Conservation (phyloP, 1,139 yeast species). For the Lodderomyces margitis region DNA sequence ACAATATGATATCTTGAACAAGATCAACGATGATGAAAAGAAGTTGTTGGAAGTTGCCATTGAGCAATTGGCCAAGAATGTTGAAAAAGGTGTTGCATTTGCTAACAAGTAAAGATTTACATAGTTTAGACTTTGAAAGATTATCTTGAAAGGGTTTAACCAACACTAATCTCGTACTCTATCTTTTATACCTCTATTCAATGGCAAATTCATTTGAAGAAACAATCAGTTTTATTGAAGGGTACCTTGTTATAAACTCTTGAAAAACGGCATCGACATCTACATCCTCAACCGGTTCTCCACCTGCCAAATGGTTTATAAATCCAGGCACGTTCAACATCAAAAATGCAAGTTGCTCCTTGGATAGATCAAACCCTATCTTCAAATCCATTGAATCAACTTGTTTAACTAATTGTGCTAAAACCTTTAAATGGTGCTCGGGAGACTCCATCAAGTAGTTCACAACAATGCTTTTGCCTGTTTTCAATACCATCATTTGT, state of each 20-base stretch:
- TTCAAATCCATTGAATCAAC: slow-evolving; percentile 6
- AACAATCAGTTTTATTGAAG: slow-evolving; percentile 11
- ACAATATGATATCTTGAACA: slow-evolving; percentile 49
- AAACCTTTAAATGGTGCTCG: slow-evolving; percentile 4
- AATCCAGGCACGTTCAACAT: slow-evolving; percentile 14
- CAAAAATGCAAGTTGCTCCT: slow-evolving; percentile 11
- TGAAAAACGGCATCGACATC: slow-evolving; percentile 7
- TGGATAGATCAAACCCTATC: slow-evolving; percentile 7
- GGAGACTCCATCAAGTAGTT: slow-evolving; percentile 2
- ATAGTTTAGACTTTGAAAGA: background rate
- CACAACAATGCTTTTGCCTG: slow-evolving; percentile 5
- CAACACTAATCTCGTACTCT: too few relatives aligned
- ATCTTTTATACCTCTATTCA: background rate
- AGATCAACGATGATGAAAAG: slow-evolving; percentile 59
- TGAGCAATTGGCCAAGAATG: slow-evolving; percentile 76
- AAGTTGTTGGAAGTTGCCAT: slow-evolving; percentile 76
- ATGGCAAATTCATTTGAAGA: slow-evolving; percentile 2
- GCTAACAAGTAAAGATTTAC: slow-evolving; percentile 29
- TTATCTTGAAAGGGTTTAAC: background rate
- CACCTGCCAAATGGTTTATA: slow-evolving; percentile 6
- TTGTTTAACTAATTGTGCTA: slow-evolving; percentile 4
- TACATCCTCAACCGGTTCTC: slow-evolving; percentile 1
- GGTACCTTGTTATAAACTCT: slow-evolving; percentile 7
- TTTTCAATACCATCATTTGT: slow-evolving; percentile 10
- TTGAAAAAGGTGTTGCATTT: slow-evolving; percentile 61